phyloP scores from a whole-genome alignment of 805 yeast species.

The Tetrapisispora pingtungensis region DNA sequence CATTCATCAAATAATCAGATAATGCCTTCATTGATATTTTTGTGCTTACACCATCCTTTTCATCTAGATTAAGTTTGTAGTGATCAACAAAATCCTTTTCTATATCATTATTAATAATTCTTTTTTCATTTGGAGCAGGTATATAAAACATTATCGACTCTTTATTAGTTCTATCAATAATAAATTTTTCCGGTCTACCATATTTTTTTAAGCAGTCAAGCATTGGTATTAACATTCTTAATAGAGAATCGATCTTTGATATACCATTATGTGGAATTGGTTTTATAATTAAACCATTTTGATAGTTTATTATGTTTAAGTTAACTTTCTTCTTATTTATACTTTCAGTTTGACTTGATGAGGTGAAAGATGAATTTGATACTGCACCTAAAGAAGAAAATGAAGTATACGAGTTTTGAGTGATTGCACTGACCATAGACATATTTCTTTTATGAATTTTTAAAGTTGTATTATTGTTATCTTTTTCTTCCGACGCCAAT shows the following conservation, averaged over 20 bases:
- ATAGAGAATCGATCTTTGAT: constrained; percentile 54
- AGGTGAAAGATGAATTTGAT: not conserved
- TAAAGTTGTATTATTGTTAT: not conserved
- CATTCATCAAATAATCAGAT: not conserved
- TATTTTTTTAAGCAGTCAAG: constrained; percentile 56
- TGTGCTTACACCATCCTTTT: not conserved
- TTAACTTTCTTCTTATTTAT: not conserved
- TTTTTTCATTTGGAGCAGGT: constrained; percentile 46
- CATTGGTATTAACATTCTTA: constrained; percentile 54
- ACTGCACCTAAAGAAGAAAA: not conserved
- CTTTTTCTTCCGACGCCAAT: not conserved
- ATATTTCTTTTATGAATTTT: constrained; percentile 1
- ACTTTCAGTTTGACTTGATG: constrained; percentile 1
- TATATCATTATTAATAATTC: not conserved
- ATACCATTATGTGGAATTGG: constrained; percentile 66
- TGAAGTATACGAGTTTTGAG: not conserved
- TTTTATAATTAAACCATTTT: constrained; percentile 36
- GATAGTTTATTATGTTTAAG: not conserved
- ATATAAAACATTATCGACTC: constrained; percentile 56
- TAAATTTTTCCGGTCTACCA: constrained; percentile 61
- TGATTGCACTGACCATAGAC: constrained; percentile 1
- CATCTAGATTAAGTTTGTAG: not conserved
- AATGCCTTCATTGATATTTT: not conserved
- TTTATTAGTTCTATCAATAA: constrained; percentile 41
- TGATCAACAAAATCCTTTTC: not conserved